Evolutionary conservation across 116 monocot species (phyloP).

Genomic region (Cymodocea nodosa): DNA sequence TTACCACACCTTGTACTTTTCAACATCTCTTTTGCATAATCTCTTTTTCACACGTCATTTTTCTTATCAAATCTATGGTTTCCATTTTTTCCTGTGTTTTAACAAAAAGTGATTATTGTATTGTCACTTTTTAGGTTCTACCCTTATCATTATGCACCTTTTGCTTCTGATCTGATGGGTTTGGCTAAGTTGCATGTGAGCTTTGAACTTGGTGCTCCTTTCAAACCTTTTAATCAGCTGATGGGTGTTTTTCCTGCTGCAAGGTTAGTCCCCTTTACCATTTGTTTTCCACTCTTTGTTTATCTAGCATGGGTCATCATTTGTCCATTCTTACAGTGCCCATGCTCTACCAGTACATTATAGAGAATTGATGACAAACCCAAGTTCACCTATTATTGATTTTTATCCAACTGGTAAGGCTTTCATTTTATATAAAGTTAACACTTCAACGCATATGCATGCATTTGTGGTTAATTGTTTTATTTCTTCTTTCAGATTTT

Average conservation of each 20-base stretch:
- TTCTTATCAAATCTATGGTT: neutral
- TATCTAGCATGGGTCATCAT: neutral
- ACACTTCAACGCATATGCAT: neutral
- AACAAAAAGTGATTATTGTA: too few relatives aligned
- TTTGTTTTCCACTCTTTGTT: neutral
- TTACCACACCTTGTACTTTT: neutral
- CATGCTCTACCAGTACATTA: constrained; percentile 84
- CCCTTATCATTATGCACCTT: constrained; percentile 96
- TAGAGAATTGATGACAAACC: constrained; percentile 69
- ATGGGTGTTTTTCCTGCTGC: constrained; percentile 99
- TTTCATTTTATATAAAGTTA: neutral
- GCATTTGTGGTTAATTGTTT: neutral
- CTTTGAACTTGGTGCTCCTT: constrained; percentile 71
- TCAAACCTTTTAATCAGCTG: constrained; percentile 83
- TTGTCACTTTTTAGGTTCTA: constrained; percentile 56
- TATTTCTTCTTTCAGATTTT: constrained; percentile 51
- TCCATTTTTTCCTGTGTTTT: too few relatives aligned
- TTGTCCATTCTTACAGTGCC: constrained; percentile 41
- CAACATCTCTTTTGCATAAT: neutral
- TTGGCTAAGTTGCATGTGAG: constrained; percentile 39
- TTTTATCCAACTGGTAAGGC: constrained; percentile 86
- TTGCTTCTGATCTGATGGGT: constrained; percentile 81
- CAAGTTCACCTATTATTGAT: constrained; percentile 78
- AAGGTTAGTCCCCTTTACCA: constrained; percentile 33
- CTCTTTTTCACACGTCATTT: neutral